These are phyloP conservation scores for Aspergillus incahuasiensis DNA, from an alignment of 495 filamentous ascomycete genomes.

Conservation along the genomic window DNA sequence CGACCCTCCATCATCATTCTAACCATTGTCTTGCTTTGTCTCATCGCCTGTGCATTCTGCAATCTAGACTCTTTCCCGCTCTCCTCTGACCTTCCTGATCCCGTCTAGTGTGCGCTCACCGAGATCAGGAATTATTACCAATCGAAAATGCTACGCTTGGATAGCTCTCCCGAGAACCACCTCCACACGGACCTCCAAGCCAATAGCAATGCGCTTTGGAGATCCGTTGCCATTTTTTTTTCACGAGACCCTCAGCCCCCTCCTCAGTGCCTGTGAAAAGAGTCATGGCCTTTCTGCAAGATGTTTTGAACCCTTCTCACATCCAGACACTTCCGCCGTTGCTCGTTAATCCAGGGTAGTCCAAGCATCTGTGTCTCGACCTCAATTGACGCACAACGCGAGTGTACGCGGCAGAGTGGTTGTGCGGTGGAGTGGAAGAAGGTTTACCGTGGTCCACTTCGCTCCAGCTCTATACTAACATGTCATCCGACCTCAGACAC, in stretches of 20 bases:
- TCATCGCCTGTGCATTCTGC: background rate
- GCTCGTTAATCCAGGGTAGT: background rate
- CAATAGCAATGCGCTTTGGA: background rate
- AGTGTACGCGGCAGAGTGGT: background rate
- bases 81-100: conserved; percentile 19
- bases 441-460: conserved; percentile 19
- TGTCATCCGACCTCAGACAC: conserved; percentile 14
- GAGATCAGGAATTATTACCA: conserved; percentile 7
- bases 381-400: background rate
- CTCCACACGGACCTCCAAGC: conserved; percentile 8
- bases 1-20: background rate
- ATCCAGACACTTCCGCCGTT: background rate
- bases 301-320: background rate
- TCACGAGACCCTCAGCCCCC: background rate
- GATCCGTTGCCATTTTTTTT: background rate
- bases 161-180: background rate
- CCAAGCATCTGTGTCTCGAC: background rate
- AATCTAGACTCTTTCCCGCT: background rate
- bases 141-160: conserved; percentile 8
- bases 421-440: conserved; percentile 12
- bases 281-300: background rate
- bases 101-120: conserved; percentile 13
- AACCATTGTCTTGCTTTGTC: background rate
- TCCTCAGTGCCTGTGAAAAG: background rate
- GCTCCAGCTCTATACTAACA: conserved; percentile 16